Percentiles rank a stretch among this genome's conserved stretches.
phyloP scores from a whole-genome alignment of 108 stramenopile genomes.

The Pseudonitzschia delicatissima region DNA sequence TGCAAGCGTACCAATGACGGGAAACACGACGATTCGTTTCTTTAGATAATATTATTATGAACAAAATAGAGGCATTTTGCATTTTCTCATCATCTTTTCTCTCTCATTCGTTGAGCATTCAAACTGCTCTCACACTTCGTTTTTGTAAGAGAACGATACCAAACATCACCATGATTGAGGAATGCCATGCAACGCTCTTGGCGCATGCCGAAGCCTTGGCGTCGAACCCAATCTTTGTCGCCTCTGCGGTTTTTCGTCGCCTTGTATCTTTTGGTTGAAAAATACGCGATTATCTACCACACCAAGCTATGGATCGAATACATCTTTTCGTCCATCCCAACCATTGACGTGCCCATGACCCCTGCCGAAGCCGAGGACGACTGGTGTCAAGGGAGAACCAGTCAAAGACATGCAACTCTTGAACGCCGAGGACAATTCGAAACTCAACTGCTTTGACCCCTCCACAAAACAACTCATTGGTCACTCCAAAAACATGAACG shows the following conservation, averaged over 20 bases:
- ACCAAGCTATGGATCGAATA: conserved; percentile 38
- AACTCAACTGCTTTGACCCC: conserved; percentile 91
- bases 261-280: conserved; percentile 24
- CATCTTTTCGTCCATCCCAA: conserved; percentile 33
- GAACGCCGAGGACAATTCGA: conserved; percentile 49
- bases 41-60: too few relatives aligned
- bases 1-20: too few relatives aligned
- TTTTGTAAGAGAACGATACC: too few relatives aligned
- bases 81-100: too few relatives aligned
- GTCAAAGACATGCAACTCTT: conserved; percentile 20
- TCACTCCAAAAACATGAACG: conserved; percentile 75
- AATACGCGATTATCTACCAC: conserved; percentile 26
- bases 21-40: too few relatives aligned
- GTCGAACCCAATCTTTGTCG: conserved; percentile 6
- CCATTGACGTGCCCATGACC: conserved; percentile 44
- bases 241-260: conserved; percentile 6
- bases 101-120: too few relatives aligned
- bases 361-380: conserved; percentile 48
- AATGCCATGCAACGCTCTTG: conserved; percentile 1
- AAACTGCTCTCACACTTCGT: too few relatives aligned
- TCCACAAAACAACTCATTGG: conserved; percentile 83
- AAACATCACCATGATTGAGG: conserved; percentile 1
- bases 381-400: conserved; percentile 41
- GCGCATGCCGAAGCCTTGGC: background rate
- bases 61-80: too few relatives aligned